Evolutionary conservation across 2,329 filamentous ascomycete genomes (phyloP), one percentile per base, ranked within the genome.

Genomic region (Calonectria hongkongensis): DNA sequence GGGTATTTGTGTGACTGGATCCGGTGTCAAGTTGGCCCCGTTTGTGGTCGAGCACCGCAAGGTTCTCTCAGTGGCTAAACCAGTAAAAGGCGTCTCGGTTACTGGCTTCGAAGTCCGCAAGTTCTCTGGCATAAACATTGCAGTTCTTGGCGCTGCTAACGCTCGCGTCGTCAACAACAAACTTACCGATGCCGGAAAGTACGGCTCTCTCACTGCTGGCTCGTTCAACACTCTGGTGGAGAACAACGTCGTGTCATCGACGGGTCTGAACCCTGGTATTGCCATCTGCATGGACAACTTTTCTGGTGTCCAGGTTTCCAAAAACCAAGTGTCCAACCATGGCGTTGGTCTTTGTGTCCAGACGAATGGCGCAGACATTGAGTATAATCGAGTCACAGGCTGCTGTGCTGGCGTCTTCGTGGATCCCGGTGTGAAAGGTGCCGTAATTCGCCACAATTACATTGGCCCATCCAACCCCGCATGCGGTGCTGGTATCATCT

Each of bases 281-380:
- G 83, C 72, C 9, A 79, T 85, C 30, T 85, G 83, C 73, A 83
- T 83, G 79, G 83, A 84, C 62, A 81, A 85, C 73, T 67, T 78
- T 13, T 81, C 79, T 5, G 75, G 77, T 9, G 81, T 81, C 2
- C 63, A 73, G 0, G 71, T 83, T 7, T 73, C 69, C 4, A 70
- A 80, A 47, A 85, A 85, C 70, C 69, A 77, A 3, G 73, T 85
- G 27, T 79, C 80, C 2, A 77, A 78, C 4, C 79, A 83, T n/a
- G 21, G 3, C 21, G 78, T 84, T 47, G 83, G 79, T 8, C 76
- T 85, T 10, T 85, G 83, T 30, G 78, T 85, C 1, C 83, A 85
- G 73, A 84, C 83, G 1, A 74, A 79, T 6, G 58, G 72, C 0
- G 83, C 83, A 4, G 74, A 81, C 3, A 66, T 85, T 2, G 75